A percentile compares a stretch with the other conserved stretches of the same genome.
These are phyloP conservation scores for Rhizodiscina lignyota DNA, from an alignment of 495 filamentous ascomycete genomes.

Conservation along the genomic window DNA sequence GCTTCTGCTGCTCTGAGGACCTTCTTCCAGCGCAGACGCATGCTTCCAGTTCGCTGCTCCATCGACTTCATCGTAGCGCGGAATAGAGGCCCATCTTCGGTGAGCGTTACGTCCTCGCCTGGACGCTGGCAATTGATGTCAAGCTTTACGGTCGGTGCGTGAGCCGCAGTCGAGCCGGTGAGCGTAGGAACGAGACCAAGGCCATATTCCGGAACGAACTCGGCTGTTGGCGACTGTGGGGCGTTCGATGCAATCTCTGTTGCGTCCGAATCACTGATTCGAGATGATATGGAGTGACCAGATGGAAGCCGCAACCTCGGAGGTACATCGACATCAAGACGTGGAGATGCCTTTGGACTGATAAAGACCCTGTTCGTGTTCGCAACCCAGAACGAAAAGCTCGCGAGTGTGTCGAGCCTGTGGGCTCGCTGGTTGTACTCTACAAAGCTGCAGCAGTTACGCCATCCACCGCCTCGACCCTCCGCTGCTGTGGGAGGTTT, in stretches of 20 bases:
- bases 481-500: conserved; percentile 70
- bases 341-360: conserved; percentile 35
- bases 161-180: conserved; percentile 18
- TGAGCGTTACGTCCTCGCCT: conserved; percentile 68
- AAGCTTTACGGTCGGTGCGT: conserved; percentile 53
- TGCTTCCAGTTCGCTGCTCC: conserved; percentile 92
- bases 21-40: conserved; percentile 88
- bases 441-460: conserved; percentile 86
- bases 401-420: conserved; percentile 69
- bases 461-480: conserved; percentile 84
- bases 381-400: conserved; percentile 89
- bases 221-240: conserved; percentile 41
- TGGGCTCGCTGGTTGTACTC: conserved; percentile 93
- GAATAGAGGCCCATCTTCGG: conserved; percentile 91
- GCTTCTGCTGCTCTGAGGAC: conserved; percentile 82
- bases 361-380: conserved; percentile 34
- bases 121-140: conserved; percentile 77
- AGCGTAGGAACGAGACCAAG: conserved; percentile 21
- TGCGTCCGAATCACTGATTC: conserved; percentile 48
- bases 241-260: conserved; percentile 33
- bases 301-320: conserved; percentile 68
- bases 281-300: conserved; percentile 62
- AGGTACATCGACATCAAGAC: conserved; percentile 52
- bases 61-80: conserved; percentile 92
- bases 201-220: conserved; percentile 28